These are phyloP conservation scores for Akanthomyces lecanii DNA, from an alignment of 2,329 filamentous ascomycete genomes.

Conservation along the genomic window DNA sequence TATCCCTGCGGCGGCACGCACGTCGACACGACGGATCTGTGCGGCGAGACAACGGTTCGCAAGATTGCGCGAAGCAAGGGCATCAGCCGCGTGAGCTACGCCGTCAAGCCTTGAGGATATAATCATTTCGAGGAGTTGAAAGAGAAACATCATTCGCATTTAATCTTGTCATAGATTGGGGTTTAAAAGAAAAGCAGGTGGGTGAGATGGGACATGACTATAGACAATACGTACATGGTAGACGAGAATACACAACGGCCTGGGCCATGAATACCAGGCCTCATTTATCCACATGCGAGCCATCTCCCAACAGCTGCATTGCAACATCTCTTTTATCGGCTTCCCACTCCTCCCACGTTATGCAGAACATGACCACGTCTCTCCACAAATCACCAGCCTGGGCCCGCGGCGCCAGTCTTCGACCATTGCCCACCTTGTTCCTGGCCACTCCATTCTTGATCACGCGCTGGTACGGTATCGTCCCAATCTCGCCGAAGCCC, in stretches of 20 bases:
- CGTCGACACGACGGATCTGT: conserved; percentile 55
- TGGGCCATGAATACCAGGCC: neutral
- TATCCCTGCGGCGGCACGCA: conserved; percentile 77
- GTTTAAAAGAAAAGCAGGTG: neutral
- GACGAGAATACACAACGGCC: neutral
- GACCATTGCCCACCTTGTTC: neutral
- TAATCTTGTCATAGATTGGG: neutral
- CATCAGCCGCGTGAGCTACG: conserved; percentile 53
- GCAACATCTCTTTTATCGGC: neutral
- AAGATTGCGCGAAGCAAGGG: conserved; percentile 65
- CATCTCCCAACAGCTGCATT: neutral
- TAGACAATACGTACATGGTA: neutral
- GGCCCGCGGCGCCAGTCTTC: neutral
- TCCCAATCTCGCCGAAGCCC: neutral
- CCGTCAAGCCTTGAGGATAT: conserved; percentile 2
- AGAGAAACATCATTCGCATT: neutral
- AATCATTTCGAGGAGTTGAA: neutral
- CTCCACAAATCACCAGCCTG: conserved; percentile 2
- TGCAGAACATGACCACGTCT: conserved; percentile 7
- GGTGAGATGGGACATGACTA: neutral
- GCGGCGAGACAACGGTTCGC: conserved; percentile 59
- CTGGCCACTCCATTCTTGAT: neutral
- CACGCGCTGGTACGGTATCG: neutral
- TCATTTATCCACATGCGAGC: neutral
- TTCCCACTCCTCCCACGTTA: conserved; percentile 12